A percentile compares a stretch with the other conserved stretches of the same genome.
These are phyloP conservation scores for Neurospora africana DNA, from an alignment of 495 filamentous ascomycete genomes.

Conservation along the genomic window DNA sequence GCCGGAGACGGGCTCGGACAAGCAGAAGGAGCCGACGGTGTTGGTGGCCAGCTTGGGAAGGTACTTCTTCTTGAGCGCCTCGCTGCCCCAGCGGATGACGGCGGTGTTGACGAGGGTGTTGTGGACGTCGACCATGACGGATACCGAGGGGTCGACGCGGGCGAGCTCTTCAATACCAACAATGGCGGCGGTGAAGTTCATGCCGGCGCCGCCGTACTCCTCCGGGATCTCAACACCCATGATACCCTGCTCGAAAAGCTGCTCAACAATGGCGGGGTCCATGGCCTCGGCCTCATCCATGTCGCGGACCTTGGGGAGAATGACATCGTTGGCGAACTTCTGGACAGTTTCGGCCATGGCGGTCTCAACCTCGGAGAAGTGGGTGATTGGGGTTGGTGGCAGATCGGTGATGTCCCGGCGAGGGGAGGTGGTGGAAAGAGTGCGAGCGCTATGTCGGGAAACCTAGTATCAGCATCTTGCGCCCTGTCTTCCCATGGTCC, in stretches of 20 bases:
- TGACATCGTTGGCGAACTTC: constrained; percentile 80
- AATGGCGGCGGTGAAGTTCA: constrained; percentile 97
- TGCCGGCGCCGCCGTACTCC: constrained; percentile 89
- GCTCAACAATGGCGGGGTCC: constrained; percentile 79
- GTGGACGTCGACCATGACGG: constrained; percentile 89
- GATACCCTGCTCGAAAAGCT: constrained; percentile 91
- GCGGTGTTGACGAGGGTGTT: constrained; percentile 97
- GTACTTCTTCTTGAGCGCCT: constrained; percentile 68
- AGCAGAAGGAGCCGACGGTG: constrained; percentile 90
- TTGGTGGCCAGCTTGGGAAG: constrained; percentile 79
- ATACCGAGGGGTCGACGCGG: constrained; percentile 86
- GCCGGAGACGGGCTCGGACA: constrained; percentile 87
- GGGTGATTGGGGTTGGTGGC: constrained; percentile 84
- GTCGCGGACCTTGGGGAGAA: constrained; percentile 85
- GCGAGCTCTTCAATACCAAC: constrained; percentile 96
- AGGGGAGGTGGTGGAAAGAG: constrained; percentile 59
- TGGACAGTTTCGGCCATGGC: constrained; percentile 82
- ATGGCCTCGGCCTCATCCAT: constrained; percentile 97
- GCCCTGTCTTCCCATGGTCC: not conserved
- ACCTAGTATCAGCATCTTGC: constrained; percentile 4
- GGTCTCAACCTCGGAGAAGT: constrained; percentile 81
- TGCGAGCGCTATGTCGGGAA: constrained; percentile 38
- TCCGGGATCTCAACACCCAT: constrained; percentile 98
- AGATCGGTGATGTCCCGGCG: constrained; percentile 52
- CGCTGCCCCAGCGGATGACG: constrained; percentile 73